Conservation (phyloP, 306 rosid species). For the Dryas alaskensis region DNA sequence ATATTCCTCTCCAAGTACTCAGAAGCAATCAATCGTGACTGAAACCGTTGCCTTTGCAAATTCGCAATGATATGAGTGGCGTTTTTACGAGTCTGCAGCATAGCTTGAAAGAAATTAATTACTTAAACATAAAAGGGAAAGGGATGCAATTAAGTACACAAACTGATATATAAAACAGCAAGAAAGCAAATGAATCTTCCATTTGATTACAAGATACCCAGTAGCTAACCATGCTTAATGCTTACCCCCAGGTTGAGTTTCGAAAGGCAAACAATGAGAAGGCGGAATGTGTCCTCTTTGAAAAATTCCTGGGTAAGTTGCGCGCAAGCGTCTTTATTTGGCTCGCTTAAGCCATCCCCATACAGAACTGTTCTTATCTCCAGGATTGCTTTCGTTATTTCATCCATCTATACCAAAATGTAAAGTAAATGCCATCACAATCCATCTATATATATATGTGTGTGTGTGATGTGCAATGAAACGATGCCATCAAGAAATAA, state of each 20-base stretch:
- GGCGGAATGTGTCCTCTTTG: slow-evolving; percentile 49
- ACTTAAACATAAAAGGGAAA: background rate
- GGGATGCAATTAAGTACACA: background rate
- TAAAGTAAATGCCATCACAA: background rate
- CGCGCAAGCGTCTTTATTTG: slow-evolving; percentile 55
- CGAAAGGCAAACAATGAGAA: slow-evolving; percentile 43
- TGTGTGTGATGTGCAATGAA: background rate
- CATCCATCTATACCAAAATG: slow-evolving; percentile 28
- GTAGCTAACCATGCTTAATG: background rate
- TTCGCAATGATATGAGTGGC: slow-evolving; percentile 61
- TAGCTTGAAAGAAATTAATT: background rate
- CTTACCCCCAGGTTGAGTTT: slow-evolving; percentile 55
- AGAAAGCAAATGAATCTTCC: background rate
- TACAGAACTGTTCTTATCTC: slow-evolving; percentile 52
- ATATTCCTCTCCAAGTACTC: slow-evolving; percentile 53
- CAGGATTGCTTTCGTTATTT: slow-evolving; percentile 40
- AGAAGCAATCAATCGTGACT: slow-evolving; percentile 46
- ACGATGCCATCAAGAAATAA: too few species aligned
- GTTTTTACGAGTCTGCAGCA: slow-evolving; percentile 50
- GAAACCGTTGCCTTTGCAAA: slow-evolving; percentile 59
- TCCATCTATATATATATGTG: background rate
- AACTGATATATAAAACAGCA: background rate
- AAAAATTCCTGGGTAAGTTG: slow-evolving; percentile 63
- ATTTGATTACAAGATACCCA: background rate
- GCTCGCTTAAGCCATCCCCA: slow-evolving; percentile 58